Conservation (phyloP, 768 basidiomycete genomes). For the Xanthoconium purpureum region DNA sequence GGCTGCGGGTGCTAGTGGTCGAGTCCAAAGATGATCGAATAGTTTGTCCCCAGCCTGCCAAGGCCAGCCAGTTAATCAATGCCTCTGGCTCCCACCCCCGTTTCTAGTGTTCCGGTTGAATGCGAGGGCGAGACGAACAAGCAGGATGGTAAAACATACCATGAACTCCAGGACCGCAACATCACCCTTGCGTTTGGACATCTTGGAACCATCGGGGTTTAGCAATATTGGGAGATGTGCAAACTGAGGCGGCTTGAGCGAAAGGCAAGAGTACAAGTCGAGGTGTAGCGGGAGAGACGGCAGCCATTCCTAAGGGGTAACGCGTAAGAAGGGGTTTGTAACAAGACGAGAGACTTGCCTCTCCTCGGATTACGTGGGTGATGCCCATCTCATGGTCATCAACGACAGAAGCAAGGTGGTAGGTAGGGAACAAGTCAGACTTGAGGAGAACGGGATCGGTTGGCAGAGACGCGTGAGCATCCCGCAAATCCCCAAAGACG, state of each 20-base stretch:
- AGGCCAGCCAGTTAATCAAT: conserved; percentile 87
- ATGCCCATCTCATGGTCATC: conserved; percentile 97
- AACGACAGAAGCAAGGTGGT: conserved; percentile 93
- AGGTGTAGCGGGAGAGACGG: conserved; percentile 90
- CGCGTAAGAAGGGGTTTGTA: neutral
- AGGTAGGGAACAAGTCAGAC: conserved; percentile 90
- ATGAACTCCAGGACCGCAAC: conserved; percentile 85
- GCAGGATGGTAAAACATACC: conserved; percentile 39
- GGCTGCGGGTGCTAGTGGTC: conserved; percentile 38
- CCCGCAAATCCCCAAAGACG: conserved; percentile 71
- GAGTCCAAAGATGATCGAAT: conserved; percentile 29
- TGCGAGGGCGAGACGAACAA: neutral
- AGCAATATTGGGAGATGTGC: conserved; percentile 90
- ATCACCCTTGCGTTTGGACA: conserved; percentile 92
- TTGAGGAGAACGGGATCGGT: conserved; percentile 94
- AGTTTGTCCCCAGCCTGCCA: conserved; percentile 88
- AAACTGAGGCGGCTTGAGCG: conserved; percentile 70
- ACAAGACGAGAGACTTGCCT: conserved; percentile 46
- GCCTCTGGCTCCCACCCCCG: conserved; percentile 90
- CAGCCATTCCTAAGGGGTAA: conserved; percentile 79
- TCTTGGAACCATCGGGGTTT: conserved; percentile 88
- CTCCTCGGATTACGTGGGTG: conserved; percentile 92
- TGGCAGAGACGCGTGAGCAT: conserved; percentile 72
- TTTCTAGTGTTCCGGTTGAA: conserved; percentile 41
- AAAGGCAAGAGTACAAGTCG: conserved; percentile 79